phyloP scores from a whole-genome alignment of 2,329 filamentous ascomycete species.

The Arthrobotrys sinensis region DNA sequence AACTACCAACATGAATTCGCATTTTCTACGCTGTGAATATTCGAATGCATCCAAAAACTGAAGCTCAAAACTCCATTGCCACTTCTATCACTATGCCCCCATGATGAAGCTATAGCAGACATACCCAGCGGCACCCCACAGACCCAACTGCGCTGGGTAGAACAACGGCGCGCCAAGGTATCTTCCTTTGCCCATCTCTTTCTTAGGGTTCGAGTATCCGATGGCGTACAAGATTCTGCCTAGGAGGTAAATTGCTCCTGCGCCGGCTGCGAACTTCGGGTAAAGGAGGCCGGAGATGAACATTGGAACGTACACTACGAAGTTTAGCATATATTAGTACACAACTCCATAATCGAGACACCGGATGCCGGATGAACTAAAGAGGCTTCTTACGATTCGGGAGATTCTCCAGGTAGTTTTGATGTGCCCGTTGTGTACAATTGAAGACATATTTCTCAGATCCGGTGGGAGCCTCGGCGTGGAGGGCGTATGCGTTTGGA shows the following conservation, averaged over 20 bases:
- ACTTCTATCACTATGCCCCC: constrained; percentile 21
- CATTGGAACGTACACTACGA: constrained; percentile 53
- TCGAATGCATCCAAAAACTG: too few relatives aligned
- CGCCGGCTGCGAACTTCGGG: constrained; percentile 70
- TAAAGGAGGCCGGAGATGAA: constrained; percentile 73
- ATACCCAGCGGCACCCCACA: constrained; percentile 35
- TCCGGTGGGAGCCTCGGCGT: constrained; percentile 73
- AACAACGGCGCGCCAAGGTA: constrained; percentile 58
- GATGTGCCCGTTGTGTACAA: constrained; percentile 76
- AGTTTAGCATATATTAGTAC: constrained; percentile 4
- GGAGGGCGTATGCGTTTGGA: constrained; percentile 73
- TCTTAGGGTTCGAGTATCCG: constrained; percentile 70
- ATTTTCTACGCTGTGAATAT: too few relatives aligned
- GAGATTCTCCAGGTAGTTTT: constrained; percentile 77
- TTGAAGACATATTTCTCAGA: constrained; percentile 75
- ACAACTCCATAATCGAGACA: neutral
- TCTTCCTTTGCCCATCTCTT: constrained; percentile 61
- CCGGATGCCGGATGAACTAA: neutral
- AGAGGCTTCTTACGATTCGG: constrained; percentile 63
- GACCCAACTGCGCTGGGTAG: constrained; percentile 35
- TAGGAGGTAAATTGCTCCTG: constrained; percentile 73
- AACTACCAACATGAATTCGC: too few relatives aligned
- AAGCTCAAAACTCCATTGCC: neutral
- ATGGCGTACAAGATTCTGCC: constrained; percentile 72
- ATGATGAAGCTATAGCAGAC: constrained; percentile 41